These are phyloP conservation scores for Letharia columbiana DNA, from an alignment of 495 filamentous ascomycete species.

Conservation along the genomic window DNA sequence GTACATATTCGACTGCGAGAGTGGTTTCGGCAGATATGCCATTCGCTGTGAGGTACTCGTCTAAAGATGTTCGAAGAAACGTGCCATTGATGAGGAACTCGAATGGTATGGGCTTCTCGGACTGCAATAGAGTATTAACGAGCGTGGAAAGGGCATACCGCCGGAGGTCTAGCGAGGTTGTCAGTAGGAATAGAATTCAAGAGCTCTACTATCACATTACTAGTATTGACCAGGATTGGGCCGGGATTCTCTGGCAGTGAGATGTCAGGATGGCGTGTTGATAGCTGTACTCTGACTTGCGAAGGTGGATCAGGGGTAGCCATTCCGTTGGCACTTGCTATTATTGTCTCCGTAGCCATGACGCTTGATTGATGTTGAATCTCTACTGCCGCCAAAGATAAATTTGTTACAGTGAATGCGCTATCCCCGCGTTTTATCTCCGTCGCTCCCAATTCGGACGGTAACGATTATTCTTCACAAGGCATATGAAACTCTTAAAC, in stretches of 20 bases:
- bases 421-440: slow-evolving; percentile 11
- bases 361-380: neutral
- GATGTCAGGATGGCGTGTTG: slow-evolving; percentile 50
- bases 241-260: slow-evolving; percentile 52
- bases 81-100: slow-evolving; percentile 92
- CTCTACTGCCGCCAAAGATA: neutral
- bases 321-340: neutral
- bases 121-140: slow-evolving; percentile 83
- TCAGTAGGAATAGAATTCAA: slow-evolving; percentile 13
- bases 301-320: slow-evolving; percentile 10
- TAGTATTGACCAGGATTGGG: slow-evolving; percentile 55
- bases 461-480: neutral
- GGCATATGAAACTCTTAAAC: neutral
- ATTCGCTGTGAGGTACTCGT: slow-evolving; percentile 76
- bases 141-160: slow-evolving; percentile 87
- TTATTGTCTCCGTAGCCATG: neutral
- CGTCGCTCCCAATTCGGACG: neutral
- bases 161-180: slow-evolving; percentile 53
- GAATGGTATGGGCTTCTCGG: slow-evolving; percentile 73
- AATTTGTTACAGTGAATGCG: neutral
- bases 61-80: slow-evolving; percentile 79
- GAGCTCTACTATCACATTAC: slow-evolving; percentile 35
- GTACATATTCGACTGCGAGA: slow-evolving; percentile 84
- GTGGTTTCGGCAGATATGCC: slow-evolving; percentile 82
- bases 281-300: slow-evolving; percentile 55